Evolutionary conservation across 2,329 filamentous ascomycete species (phyloP).

Genomic region (Aspergillus phoenicis): DNA sequence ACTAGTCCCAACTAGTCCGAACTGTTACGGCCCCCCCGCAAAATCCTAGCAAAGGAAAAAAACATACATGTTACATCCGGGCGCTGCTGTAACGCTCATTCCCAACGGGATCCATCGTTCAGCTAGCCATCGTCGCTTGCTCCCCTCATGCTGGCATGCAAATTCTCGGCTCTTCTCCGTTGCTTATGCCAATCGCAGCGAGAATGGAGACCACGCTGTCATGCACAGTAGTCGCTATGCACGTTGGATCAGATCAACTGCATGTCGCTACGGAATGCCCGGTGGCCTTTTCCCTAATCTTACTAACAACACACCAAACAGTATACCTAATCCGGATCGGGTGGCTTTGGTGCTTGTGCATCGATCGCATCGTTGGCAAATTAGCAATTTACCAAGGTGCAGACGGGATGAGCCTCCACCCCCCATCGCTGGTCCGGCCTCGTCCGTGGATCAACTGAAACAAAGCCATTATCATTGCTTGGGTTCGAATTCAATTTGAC

Average conservation of each 20-base stretch:
- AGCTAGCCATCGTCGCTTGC: neutral
- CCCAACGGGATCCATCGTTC: neutral
- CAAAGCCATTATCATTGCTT: neutral
- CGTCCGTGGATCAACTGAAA: neutral
- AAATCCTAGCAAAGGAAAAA: neutral
- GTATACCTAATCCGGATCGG: neutral
- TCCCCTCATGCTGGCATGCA: too few relatives aligned
- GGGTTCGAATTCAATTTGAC: neutral
- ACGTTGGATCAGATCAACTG: neutral
- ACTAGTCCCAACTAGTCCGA: neutral
- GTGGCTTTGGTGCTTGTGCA: neutral
- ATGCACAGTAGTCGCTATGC: neutral
- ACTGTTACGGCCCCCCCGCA: neutral
- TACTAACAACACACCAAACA: neutral
- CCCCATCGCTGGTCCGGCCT: neutral
- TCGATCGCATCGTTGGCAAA: neutral
- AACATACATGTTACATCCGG: neutral
- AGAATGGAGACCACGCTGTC: neutral
- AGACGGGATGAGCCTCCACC: neutral
- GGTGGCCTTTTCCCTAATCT: neutral
- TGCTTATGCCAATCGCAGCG: slow-evolving; percentile 1
- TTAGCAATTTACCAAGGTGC: too few relatives aligned
- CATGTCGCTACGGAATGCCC: neutral
- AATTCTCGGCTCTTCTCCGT: neutral
- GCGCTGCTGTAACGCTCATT: neutral